Conservation (phyloP, 23 red algal species). For the Chondrus crispus region DNA sequence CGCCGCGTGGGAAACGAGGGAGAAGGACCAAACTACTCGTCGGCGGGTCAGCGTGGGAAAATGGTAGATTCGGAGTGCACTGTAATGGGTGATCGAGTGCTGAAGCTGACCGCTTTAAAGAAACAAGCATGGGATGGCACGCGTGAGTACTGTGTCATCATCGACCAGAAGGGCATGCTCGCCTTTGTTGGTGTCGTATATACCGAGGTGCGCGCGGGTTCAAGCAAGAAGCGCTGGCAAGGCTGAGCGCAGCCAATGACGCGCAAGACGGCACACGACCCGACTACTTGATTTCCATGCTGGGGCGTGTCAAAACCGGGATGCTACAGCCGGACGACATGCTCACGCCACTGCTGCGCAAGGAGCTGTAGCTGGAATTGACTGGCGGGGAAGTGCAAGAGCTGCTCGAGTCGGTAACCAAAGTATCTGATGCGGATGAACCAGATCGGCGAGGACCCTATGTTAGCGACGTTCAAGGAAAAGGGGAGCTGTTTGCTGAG, state of each 20-base stretch:
- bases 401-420: conserved; percentile 76
- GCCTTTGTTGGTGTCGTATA: no score
- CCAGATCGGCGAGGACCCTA: conserved; percentile 73
- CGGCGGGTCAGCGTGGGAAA: no score
- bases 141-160: no score
- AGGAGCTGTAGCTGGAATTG: conserved; percentile 80
- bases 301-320: conserved; percentile 56
- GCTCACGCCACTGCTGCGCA: conserved; percentile 61
- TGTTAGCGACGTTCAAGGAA: conserved; percentile 79
- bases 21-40: no score
- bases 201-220: conserved; percentile 94
- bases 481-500: conserved; percentile 88
- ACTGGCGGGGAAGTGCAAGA: conserved; percentile 84
- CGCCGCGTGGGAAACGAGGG: no score
- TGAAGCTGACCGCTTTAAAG: no score
- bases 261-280: conserved; percentile 65
- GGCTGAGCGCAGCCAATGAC: conserved; percentile 78
- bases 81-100: no score
- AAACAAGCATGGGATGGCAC: no score
- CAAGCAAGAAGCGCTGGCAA: conserved; percentile 86
- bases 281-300: conserved; percentile 77
- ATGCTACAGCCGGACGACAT: conserved; percentile 85
- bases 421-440: conserved; percentile 84
- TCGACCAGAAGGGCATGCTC: no score
- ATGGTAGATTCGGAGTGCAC: no score